Evolutionary conservation across 352 stramenopile genomes (phyloP).

Genomic region (Paralagenidium karlingii): DNA sequence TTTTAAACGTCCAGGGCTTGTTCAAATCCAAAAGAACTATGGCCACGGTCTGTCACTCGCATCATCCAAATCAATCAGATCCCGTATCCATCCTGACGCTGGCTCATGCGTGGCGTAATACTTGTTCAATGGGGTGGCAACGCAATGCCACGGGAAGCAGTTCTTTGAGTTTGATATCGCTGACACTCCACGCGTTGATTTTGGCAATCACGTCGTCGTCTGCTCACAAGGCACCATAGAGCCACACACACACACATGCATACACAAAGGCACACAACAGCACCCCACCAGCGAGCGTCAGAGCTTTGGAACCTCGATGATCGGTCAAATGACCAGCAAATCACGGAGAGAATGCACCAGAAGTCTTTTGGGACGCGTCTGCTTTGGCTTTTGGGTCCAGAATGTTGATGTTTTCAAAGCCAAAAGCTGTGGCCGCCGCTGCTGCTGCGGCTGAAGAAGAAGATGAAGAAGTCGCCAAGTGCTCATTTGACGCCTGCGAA

Average conservation of each 20-base stretch:
- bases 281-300: slow-evolving; percentile 4
- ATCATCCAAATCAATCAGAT: background rate
- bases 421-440: too few species aligned
- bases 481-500: too few species aligned
- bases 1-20: slow-evolving; percentile 73
- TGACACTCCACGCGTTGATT: slow-evolving; percentile 66
- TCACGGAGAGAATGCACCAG: too few species aligned
- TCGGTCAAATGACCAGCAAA: too few species aligned
- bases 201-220: slow-evolving; percentile 64
- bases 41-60: slow-evolving; percentile 33
- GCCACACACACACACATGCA: background rate
- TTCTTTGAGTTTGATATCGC: slow-evolving; percentile 48
- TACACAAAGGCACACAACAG: background rate
- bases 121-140: slow-evolving; percentile 9
- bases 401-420: slow-evolving; percentile 55
- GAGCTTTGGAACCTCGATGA: too few species aligned
- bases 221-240: background rate
- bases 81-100: background rate
- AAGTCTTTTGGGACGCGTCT: too few species aligned
- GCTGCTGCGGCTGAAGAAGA: too few species aligned
- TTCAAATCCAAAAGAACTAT: slow-evolving; percentile 60
- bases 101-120: background rate
- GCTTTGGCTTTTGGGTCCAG: slow-evolving; percentile 48
- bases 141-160: slow-evolving; percentile 60
- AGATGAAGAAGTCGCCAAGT: too few species aligned